phyloP scores from a whole-genome alignment of 1,139 yeast genomes.

The Pneumocystis canis region DNA sequence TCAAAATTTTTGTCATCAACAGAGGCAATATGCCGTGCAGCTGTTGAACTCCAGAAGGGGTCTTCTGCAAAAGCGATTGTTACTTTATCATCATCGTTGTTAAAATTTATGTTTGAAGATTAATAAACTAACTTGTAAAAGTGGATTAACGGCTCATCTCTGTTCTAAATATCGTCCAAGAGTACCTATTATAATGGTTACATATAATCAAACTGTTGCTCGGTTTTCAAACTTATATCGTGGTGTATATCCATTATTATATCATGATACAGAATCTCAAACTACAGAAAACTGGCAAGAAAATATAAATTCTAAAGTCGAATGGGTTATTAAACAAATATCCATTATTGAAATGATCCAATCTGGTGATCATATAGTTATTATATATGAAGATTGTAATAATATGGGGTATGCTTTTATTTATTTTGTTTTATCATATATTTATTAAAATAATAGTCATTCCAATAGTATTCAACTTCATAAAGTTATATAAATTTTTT shows the following conservation, averaged over 20 bases:
- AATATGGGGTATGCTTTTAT: conserved; percentile 52
- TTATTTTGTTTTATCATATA: background rate
- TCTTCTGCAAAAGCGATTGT: conserved; percentile 94
- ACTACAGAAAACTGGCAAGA: conserved; percentile 64
- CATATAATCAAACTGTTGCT: conserved; percentile 86
- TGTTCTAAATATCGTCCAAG: conserved; percentile 95
- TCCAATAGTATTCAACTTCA: background rate
- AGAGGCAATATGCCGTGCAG: conserved; percentile 95
- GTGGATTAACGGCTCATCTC: conserved; percentile 85
- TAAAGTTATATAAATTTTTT: background rate
- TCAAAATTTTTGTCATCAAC: conserved; percentile 82
- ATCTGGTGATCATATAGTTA: conserved; percentile 80
- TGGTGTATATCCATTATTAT: conserved; percentile 95
- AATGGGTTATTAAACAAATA: conserved; percentile 88
- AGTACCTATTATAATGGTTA: conserved; percentile 95
- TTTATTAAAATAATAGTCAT: background rate
- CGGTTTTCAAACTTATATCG: conserved; percentile 93
- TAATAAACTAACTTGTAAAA: background rate
- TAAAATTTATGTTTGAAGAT: background rate
- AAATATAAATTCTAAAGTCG: conserved; percentile 89
- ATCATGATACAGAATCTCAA: conserved; percentile 47
- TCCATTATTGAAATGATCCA: conserved; percentile 69
- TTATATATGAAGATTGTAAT: conserved; percentile 98
- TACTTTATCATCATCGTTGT: conserved; percentile 67
- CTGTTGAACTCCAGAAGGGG: conserved; percentile 91